Evolutionary conservation across 2,329 filamentous ascomycete genomes (phyloP), one percentile per base, ranked within the genome.

Genomic region (Zelopaecilomyces penicillatus): DNA sequence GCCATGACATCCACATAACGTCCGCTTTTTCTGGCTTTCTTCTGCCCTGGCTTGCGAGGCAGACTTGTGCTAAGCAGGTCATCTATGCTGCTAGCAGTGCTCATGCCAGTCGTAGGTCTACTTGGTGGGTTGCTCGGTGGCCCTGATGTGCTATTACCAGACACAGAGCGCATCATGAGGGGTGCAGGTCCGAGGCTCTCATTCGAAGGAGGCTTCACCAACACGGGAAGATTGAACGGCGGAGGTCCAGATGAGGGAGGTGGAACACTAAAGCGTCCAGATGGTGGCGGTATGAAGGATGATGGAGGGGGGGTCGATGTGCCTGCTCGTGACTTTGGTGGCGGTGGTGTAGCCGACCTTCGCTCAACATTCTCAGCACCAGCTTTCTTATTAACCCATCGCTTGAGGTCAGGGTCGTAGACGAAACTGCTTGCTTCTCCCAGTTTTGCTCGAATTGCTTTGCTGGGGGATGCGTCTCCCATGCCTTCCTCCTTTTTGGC

Each of bases 1-100:
- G 85, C 85, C 89, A 97, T 96, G 48, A 98, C 88, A 74, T 98
- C 93, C 30, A 98, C 83, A 71, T 98, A 98, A 29, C 90, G 74
- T 30, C 88, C 84, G 26, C 83, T 81, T 73, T 89, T 95, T 71
- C 88, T 87, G 57, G 78, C 72, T 63, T 85, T 87, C 63, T 80
- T 85, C 52, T 58, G 68, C 1, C 74, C 74, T 5, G 73, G 69
- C 55, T 85, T 90, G 51, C 86, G 77, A 12, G 85, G 77, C 30
- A 74, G 78, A 4, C 85, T 79, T 4, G 85, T 82, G 5, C 87
- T 87, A 26, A 98, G 70, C 50, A 98, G 70, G 62, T 98, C 93
- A 57, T 98, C 93, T 59, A 98, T 94, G 55, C 85, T 93, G 64
- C 83, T 94, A n/a, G 88, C 87, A 59, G 87, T 88, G 65, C 87